phyloP scores from a whole-genome alignment of 257 asterid genomes.

The Ocimum tenuiflorum region DNA sequence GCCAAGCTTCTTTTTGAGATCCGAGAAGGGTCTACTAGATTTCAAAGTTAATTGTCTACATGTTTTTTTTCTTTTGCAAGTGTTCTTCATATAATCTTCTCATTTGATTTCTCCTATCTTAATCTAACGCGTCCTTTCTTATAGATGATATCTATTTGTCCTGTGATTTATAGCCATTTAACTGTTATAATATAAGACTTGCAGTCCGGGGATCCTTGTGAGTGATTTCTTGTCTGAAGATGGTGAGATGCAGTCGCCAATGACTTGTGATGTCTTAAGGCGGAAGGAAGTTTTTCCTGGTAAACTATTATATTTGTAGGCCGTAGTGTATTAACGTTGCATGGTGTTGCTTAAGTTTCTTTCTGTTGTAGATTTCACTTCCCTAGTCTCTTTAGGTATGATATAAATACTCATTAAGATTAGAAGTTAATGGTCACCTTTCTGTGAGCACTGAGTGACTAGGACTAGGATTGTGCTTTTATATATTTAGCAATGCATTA shows the following conservation, averaged over 20 bases:
- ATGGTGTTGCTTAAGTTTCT: neutral
- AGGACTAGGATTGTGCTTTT: neutral
- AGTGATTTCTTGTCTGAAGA: constrained; percentile 64
- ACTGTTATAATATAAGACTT: constrained; percentile 22
- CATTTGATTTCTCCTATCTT: too few relatives aligned
- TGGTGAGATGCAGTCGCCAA: constrained; percentile 49
- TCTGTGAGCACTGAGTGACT: neutral
- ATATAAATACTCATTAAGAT: constrained; percentile 4
- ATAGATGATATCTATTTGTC: too few relatives aligned
- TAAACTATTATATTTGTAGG: constrained; percentile 21
- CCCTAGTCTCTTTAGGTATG: neutral
- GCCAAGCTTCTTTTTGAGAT: neutral
- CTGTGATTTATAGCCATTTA: neutral
- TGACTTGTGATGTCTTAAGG: constrained; percentile 38
- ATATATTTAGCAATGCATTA: constrained; percentile 2
- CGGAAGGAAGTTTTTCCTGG: constrained; percentile 52
- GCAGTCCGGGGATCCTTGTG: constrained; percentile 84
- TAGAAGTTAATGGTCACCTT: neutral
- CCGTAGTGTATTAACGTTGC: neutral
- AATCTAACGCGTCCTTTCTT: too few relatives aligned
- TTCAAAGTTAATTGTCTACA: neutral
- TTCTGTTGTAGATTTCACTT: constrained; percentile 14
- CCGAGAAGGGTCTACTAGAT: neutral
- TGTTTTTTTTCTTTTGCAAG: neutral
- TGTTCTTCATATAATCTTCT: too few relatives aligned